Base-by-base conservation (phyloP, 2,329 filamentous ascomycete species). In the Penicillium sp. region DNA sequence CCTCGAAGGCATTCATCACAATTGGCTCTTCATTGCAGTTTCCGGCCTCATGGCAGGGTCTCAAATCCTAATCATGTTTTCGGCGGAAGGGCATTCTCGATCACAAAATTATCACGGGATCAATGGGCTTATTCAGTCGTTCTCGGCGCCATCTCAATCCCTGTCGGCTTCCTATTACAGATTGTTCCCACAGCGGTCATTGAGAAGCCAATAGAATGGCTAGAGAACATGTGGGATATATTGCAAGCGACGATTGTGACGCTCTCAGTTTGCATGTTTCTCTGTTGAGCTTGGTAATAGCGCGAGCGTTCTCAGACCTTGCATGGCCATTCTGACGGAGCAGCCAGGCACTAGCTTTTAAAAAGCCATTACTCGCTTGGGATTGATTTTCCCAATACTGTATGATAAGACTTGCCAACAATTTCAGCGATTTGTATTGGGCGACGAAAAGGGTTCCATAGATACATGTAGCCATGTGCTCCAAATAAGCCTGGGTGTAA, bases 11-110 rank as follows among this genome's bases (percentile, higher is more conserved):
- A 64, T 83, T 3, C 72, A 75, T 52, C 73, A 73, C 45, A 83
- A 83, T 62, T 71, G 67, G 51, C 81, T 81, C 66, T 84, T 83
- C 61, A 73, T 83, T 35, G 64, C 71, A 33, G 82, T 84, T 61
- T 80, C 78, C 48, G 60, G 68, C 36, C 68, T 83, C 57, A 84
- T 83, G 72, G 68, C 83, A 37, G 80, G 74, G 10, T 72, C 77
- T 1, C 81, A 84, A 55, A 64, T 81, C 44, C 65, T 77, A 46
- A 83, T 84, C 55, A 71, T 83, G 57, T 82, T 80, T 48, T 83
- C 11, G 81, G 81, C 16, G 77, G 77, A 29, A 64, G 69, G 14
- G 80, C 79, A 2, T 81, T 83, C 64, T 69, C 74, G 19, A 77
- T 82, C 56, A 72, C 71, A 28, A 63, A 64, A 25, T 68, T 81